phyloP scores from a whole-genome alignment of 1,284 basidiomycete genomes.

The Cerrena zonata region DNA sequence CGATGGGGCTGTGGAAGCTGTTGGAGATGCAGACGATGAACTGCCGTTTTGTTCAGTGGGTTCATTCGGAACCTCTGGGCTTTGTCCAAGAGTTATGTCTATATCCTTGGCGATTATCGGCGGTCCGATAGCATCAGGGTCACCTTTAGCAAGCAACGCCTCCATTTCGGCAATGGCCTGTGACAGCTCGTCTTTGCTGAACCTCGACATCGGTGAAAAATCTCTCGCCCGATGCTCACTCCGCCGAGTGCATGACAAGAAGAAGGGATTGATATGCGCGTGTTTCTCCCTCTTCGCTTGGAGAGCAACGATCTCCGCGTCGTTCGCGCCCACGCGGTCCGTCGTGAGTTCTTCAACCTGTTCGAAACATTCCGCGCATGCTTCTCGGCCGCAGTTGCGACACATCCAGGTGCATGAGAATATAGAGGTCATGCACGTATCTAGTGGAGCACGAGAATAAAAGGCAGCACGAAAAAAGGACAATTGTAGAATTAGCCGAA shows the following conservation, averaged over 20 bases:
- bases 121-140: not conserved
- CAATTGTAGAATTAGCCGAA: conserved; percentile 10
- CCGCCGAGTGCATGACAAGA: conserved; percentile 62
- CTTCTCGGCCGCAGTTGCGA: conserved; percentile 81
- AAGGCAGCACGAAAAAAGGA: conserved; percentile 6
- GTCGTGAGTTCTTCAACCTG: conserved; percentile 63
- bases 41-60: conserved; percentile 1
- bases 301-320: conserved; percentile 42
- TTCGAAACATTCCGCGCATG: conserved; percentile 78
- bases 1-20: conserved; percentile 17
- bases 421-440: conserved; percentile 88
- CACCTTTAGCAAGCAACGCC: conserved; percentile 30
- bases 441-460: too few relatives aligned
- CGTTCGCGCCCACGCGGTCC: conserved; percentile 42
- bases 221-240: conserved; percentile 62
- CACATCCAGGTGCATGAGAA: conserved; percentile 90
- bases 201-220: conserved; percentile 78
- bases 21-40: conserved; percentile 9
- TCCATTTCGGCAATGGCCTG: conserved; percentile 66
- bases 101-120: too few relatives aligned
- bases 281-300: conserved; percentile 54
- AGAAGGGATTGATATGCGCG: conserved; percentile 63
- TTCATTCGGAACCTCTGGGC: not conserved
- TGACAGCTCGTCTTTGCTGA: conserved; percentile 60
- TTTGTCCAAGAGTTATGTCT: not conserved